Base-by-base conservation (phyloP, 495 filamentous ascomycete species). In the Neurospora pannonica region DNA sequence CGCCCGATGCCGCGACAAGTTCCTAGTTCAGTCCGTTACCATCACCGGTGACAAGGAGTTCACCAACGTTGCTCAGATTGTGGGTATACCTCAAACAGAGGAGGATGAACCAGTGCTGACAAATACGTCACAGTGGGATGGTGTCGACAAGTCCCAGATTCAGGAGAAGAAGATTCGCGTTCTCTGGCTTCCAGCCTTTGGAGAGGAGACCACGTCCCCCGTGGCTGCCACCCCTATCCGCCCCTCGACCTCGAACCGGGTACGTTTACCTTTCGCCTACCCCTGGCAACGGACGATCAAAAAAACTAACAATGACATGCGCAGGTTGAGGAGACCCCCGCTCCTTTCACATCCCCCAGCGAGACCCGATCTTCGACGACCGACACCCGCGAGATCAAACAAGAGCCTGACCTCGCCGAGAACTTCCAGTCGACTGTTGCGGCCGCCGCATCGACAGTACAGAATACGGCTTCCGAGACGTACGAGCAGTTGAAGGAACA, bases 141-240 rank as follows among this genome's bases (percentile, higher is more conserved):
- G 86, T 72, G 89, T 96, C 74, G 85, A 91, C 71, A 98, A 94
- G 83, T 85, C 87, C 3, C 84, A 89, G 0, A 90, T 98, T 73
- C 88, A 92, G 78, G 97, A 99, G 86, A 93, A 92, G 85, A 99
- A 98, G 85, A 98, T 99, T 75, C 91, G 95, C n/a, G 96, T 99
- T 73, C 85, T 84, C 43, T 98, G 93, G 84, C 85, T 98, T 5
- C 84, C 91, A 38, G 76, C 81, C 17, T 48, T 76, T 10, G 74
- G 78, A 36, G 77, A 78, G 13, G 76, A 75, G 9, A 48, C 73
- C 34, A 37, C 72, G n/a, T 74, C 75, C 28, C 71, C 74, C 4
- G 73, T 73, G 5, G 71, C 75, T 62, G 54, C 54, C 0, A 83
- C 82, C 3, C 81, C 81, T 19, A 43, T 71, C 43, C 81, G 79